These are phyloP conservation scores for Nadsonia fulvescens DNA, from an alignment of 805 yeast genomes.

Conservation along the genomic window DNA sequence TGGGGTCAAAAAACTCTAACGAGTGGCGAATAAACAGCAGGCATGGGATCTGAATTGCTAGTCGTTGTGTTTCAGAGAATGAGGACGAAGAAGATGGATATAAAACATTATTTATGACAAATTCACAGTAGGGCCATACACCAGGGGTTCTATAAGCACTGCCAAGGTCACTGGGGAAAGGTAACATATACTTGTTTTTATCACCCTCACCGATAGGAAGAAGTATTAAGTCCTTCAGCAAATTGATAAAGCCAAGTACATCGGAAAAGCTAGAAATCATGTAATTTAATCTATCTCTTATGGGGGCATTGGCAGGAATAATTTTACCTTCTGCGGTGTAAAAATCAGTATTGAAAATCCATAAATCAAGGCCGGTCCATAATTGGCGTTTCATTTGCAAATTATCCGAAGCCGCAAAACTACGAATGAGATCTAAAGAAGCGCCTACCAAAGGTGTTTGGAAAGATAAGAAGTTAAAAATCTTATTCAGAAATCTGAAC, in stretches of 20 bases:
- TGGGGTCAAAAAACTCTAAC: conserved; percentile 32
- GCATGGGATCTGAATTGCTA: conserved; percentile 34
- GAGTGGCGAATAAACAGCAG: conserved; percentile 32
- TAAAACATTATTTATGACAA: conserved; percentile 47
- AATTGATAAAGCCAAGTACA: conserved; percentile 39
- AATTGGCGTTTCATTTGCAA: conserved; percentile 26
- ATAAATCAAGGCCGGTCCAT: conserved; percentile 55
- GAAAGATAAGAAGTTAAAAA: conserved; percentile 28
- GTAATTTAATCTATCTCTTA: conserved; percentile 26
- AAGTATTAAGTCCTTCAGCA: conserved; percentile 28
- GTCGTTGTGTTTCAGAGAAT: conserved; percentile 20
- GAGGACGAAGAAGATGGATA: conserved; percentile 28
- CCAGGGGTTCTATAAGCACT: conserved; percentile 43
- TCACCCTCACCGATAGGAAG: conserved; percentile 14
- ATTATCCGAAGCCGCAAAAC: conserved; percentile 32
- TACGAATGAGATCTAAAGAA: conserved; percentile 35
- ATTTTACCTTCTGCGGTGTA: conserved; percentile 16
- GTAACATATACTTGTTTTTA: conserved; percentile 21
- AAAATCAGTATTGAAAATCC: conserved; percentile 33
- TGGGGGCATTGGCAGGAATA: conserved; percentile 16
- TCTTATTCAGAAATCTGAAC: conserved; percentile 16
- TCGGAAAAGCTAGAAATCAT: conserved; percentile 35
- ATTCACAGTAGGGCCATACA: conserved; percentile 66
- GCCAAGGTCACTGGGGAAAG: conserved; percentile 52
- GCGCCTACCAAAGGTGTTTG: conserved; percentile 36